Evolutionary conservation across 306 rosid genomes (phyloP).

Genomic region (Rosa persica): DNA sequence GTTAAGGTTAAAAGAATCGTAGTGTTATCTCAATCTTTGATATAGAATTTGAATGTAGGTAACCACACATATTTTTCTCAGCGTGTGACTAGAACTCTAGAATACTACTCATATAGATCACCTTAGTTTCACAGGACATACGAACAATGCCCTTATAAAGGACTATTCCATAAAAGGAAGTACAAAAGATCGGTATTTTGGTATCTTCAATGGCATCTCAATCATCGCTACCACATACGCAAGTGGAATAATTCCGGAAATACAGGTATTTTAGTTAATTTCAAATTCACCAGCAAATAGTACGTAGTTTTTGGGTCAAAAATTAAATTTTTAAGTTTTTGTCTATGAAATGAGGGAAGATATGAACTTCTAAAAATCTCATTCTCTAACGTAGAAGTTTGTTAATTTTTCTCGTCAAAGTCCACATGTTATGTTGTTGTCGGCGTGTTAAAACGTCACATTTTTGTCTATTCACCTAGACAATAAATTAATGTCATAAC

Average conservation of each 20-base stretch:
- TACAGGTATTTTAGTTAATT: constrained; percentile 49
- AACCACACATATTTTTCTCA: no score
- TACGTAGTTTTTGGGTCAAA: no score
- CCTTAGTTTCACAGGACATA: constrained; percentile 42
- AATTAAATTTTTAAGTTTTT: neutral
- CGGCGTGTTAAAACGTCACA: neutral
- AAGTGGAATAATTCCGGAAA: constrained; percentile 81
- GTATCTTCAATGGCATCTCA: constrained; percentile 65
- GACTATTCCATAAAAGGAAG: constrained; percentile 52
- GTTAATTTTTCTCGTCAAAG: neutral
- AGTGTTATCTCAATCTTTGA: no score
- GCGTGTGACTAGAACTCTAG: neutral
- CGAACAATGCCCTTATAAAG: constrained; percentile 48
- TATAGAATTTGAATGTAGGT: no score
- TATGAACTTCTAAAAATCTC: no score
- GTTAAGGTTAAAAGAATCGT: no score
- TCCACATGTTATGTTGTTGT: no score
- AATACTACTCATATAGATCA: neutral
- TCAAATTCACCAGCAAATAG: neutral
- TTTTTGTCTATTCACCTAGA: neutral
- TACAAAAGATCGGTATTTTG: constrained; percentile 33
- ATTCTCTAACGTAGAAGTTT: neutral
- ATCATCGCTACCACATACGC: constrained; percentile 68
- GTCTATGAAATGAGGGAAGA: neutral
- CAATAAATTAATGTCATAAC: neutral